Percentiles rank a stretch among this genome's conserved stretches.
Evolutionary conservation across 78 protist species (phyloP).

Genomic region (Tieghemostelium lacteum): DNA sequence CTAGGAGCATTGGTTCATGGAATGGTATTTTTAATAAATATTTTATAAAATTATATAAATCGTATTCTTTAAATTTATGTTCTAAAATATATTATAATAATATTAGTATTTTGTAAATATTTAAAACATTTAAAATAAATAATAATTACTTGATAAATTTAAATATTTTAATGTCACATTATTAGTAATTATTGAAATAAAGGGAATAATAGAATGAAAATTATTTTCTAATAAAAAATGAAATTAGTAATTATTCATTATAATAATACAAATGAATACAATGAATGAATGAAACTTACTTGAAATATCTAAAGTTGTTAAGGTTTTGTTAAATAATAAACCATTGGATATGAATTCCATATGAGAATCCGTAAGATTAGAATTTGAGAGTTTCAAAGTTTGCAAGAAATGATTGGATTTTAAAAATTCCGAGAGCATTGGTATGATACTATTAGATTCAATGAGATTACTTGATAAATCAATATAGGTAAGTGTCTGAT

Average conservation of each 20-base stretch:
- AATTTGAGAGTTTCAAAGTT: slow-evolving; percentile 4
- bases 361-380: neutral
- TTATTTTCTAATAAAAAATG: neutral
- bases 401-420: neutral
- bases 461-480: slow-evolving; percentile 23
- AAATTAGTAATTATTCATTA: neutral
- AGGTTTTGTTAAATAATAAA: neutral
- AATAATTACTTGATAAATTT: slow-evolving; percentile 24
- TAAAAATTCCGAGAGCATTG: neutral
- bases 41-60: neutral
- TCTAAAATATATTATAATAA: neutral
- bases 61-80: slow-evolving; percentile 28
- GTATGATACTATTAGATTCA: neutral
- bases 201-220: neutral
- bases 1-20: too few species aligned
- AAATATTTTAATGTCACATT: slow-evolving; percentile 4
- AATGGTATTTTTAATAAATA: slow-evolving; percentile 21
- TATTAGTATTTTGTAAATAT: neutral
- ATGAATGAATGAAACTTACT: neutral
- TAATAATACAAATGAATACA: neutral
- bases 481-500: slow-evolving; percentile 2
- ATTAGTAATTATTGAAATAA: neutral
- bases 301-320: slow-evolving; percentile 12
- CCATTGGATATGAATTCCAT: neutral
- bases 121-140: neutral